Conservation (phyloP, 805 yeast genomes). For the Nakazawaea holstii region DNA sequence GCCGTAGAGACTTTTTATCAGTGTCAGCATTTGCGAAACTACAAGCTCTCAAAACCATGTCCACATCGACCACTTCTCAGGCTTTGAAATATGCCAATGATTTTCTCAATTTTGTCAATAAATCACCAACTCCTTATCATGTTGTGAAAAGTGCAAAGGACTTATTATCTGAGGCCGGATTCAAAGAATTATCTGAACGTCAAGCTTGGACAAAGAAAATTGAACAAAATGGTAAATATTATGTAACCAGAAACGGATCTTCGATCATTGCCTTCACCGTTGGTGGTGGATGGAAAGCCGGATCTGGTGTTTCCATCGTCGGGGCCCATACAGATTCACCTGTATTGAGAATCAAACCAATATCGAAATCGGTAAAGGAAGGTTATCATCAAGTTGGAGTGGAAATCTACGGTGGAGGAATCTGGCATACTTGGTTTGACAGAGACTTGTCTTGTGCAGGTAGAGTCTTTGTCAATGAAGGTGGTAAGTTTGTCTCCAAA, state of each 20-base stretch:
- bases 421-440: slow-evolving; percentile 97
- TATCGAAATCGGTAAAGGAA: slow-evolving; percentile 61
- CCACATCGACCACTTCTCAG: background rate
- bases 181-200: slow-evolving; percentile 67
- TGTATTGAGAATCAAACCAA: slow-evolving; percentile 80
- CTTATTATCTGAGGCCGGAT: slow-evolving; percentile 58
- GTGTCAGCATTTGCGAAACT: too few relatives aligned
- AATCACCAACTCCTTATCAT: slow-evolving; percentile 92
- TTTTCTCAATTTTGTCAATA: slow-evolving; percentile 72
- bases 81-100: slow-evolving; percentile 41
- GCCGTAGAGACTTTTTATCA: background rate
- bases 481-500: slow-evolving; percentile 51
- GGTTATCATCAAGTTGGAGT: slow-evolving; percentile 89
- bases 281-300: slow-evolving; percentile 67
- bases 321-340: slow-evolving; percentile 99
- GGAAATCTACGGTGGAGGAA: slow-evolving; percentile 92
- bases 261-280: slow-evolving; percentile 84
- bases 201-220: slow-evolving; percentile 59
- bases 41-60: background rate
- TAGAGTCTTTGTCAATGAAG: slow-evolving; percentile 64
- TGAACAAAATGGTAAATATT: slow-evolving; percentile 60
- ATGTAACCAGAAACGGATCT: slow-evolving; percentile 84
- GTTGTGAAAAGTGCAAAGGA: slow-evolving; percentile 66
- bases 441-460: slow-evolving; percentile 91
- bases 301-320: slow-evolving; percentile 79